A percentile compares a stretch with the other conserved stretches of the same genome.
These are phyloP conservation scores for Ploettnerulaceae sp. DNA, from an alignment of 2,329 filamentous ascomycete genomes.

Conservation along the genomic window DNA sequence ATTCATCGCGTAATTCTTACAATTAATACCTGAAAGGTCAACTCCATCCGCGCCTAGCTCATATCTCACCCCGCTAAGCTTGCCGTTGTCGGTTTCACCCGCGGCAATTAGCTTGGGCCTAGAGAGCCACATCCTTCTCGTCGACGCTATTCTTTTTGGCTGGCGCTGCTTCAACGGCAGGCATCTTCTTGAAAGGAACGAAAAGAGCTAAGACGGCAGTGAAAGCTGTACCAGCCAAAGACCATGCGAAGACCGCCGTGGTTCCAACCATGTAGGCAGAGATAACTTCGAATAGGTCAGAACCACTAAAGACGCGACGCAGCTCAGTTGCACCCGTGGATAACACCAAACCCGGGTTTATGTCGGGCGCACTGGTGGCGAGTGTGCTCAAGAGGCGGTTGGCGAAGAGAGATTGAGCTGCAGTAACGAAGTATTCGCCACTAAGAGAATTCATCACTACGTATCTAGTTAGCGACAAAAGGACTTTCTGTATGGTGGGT, in stretches of 20 bases:
- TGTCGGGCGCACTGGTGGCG: conserved; percentile 7
- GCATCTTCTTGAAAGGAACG: conserved; percentile 20
- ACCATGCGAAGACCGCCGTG: conserved; percentile 17
- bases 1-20: not conserved
- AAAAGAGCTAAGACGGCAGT: conserved; percentile 18
- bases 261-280: conserved; percentile 18
- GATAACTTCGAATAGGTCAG: conserved; percentile 11
- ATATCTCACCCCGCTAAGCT: not conserved
- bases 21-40: not conserved
- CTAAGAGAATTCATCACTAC: conserved; percentile 19
- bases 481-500: not conserved
- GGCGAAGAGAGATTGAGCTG: conserved; percentile 23
- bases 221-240: conserved; percentile 9
- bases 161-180: not conserved
- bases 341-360: conserved; percentile 12
- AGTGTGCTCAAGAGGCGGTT: conserved; percentile 21
- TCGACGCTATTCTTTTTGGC: not conserved
- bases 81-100: not conserved
- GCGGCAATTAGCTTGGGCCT: not conserved
- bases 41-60: not conserved
- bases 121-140: not conserved
- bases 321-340: conserved; percentile 13
- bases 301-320: conserved; percentile 6
- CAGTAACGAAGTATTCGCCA: conserved; percentile 19
- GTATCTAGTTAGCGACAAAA: not conserved